Conservation (phyloP, 2,329 filamentous ascomycete genomes). For the Leptographium galeiforme region DNA sequence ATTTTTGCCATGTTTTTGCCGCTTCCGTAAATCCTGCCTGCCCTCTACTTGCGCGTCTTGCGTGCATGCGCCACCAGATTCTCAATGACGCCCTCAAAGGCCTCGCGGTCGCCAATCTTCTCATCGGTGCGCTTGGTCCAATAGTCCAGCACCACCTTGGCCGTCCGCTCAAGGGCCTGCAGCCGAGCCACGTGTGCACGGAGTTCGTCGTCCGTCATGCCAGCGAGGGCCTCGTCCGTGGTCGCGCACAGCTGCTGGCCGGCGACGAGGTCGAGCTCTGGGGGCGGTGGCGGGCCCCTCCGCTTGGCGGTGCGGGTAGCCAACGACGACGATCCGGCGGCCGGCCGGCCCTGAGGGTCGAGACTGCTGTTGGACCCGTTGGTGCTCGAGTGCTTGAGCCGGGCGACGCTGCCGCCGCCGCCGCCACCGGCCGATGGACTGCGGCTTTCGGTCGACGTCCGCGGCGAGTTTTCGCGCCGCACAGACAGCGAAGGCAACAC, state of each 20-base stretch:
- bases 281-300: slow-evolving; percentile 52
- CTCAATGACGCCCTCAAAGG: slow-evolving; percentile 93
- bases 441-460: slow-evolving; percentile 41
- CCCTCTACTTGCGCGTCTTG: slow-evolving; percentile 57
- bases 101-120: slow-evolving; percentile 79
- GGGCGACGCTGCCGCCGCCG: slow-evolving; percentile 7
- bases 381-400: slow-evolving; percentile 27
- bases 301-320: slow-evolving; percentile 21
- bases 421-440: slow-evolving; percentile 21
- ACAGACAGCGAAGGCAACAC: slow-evolving; percentile 66
- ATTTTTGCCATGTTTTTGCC: too few relatives aligned
- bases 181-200: slow-evolving; percentile 56
- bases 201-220: slow-evolving; percentile 68
- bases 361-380: slow-evolving; percentile 46
- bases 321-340: neutral
- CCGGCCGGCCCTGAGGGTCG: slow-evolving; percentile 44
- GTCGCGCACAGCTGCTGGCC: slow-evolving; percentile 69
- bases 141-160: slow-evolving; percentile 69
- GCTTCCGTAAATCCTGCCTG: too few relatives aligned
- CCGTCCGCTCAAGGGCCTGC: slow-evolving; percentile 54
- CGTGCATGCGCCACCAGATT: slow-evolving; percentile 86
- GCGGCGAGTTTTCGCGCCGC: slow-evolving; percentile 31
- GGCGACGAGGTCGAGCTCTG: slow-evolving; percentile 65
- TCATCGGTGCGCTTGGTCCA: slow-evolving; percentile 81
- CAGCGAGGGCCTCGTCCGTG: slow-evolving; percentile 68